Base-by-base conservation (phyloP, 2,329 filamentous ascomycete species). In the Neopestalotiopsis sp. region DNA sequence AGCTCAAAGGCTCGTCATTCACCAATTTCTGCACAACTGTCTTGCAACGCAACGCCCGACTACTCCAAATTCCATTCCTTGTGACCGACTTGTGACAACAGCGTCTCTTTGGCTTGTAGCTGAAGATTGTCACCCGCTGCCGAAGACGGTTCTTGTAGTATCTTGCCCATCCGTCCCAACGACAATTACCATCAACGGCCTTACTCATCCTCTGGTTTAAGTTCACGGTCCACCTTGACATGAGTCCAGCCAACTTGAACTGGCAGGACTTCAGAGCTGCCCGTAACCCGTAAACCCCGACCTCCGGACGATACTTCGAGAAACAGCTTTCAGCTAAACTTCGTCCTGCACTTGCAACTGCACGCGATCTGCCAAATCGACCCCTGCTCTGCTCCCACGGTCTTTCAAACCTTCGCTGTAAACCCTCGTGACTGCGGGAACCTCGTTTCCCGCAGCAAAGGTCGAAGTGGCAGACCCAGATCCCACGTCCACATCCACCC, bases 381-480 rank as follows among this genome's bases (percentile, higher is more conserved):
- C 24, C n/a, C 20, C n/a, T 24, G 10, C 62, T n/a, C 42, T 52
- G n/a, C 62, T 4, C 28, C 12, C 30, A 28, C 49, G 49, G 63
- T n/a, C 30, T 17, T 28, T 58, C 28, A 42, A 38, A 66, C 45
- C 56, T 45, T 24, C 57, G 20, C 24, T 32, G 32, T 24, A 67
- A 52, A 59, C 65, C 57, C 72, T 71, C 64, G 59, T 74, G 69
- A 74, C 75, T 77, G 82, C 80, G 81, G 84, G 81, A 81, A 78
- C 71, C 40, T 63, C 30, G 45, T 67, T 52, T 82, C 82, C 86
- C 84, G 83, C 83, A 82, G 75, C 74, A 72, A 64, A 60, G 81
- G 83, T 89, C 90, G 91, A 90, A 87, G 91, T 93, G 91, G 91
- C 91, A 87, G 87, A 92, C 89, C 87, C 89, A 85, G 84, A 78